Conservation (phyloP, 2,329 filamentous ascomycete genomes). For the Phialemonium atrogriseum region DNA sequence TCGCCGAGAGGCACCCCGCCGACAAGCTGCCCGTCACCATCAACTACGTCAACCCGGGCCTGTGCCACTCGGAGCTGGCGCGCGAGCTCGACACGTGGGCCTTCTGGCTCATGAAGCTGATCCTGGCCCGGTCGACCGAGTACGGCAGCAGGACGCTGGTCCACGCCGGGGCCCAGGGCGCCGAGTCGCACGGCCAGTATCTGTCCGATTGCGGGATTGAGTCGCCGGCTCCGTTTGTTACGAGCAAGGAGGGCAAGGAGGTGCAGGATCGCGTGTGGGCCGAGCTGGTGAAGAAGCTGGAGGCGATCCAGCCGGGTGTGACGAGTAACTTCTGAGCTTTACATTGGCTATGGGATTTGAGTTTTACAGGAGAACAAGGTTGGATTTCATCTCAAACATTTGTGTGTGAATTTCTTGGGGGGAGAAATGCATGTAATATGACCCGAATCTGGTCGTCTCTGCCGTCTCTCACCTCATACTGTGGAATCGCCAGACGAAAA, state of each 20-base stretch:
- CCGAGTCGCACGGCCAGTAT: slow-evolving; percentile 31
- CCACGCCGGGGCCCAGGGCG: slow-evolving; percentile 25
- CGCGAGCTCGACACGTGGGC: slow-evolving; percentile 19
- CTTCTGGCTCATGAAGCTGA: slow-evolving; percentile 6
- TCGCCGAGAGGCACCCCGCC: slow-evolving; percentile 23
- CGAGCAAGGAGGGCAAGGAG: slow-evolving; percentile 26
- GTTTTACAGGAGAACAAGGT: no score
- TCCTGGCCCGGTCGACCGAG: slow-evolving; percentile 28
- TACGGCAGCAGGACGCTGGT: slow-evolving; percentile 30
- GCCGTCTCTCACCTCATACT: no score
- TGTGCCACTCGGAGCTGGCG: slow-evolving; percentile 32
- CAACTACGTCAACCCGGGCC: slow-evolving; percentile 30
- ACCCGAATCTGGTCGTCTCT: no score
- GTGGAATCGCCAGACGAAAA: no score
- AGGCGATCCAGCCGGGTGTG: slow-evolving; percentile 31
- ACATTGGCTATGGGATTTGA: no score
- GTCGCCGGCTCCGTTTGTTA: slow-evolving; percentile 21
- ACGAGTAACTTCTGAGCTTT: no score
- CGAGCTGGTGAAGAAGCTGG: slow-evolving; percentile 33
- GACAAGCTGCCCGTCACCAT: slow-evolving; percentile 24
- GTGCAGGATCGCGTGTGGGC: slow-evolving; percentile 28
- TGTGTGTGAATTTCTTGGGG: no score
- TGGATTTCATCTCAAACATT: no score
- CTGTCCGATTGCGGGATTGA: slow-evolving; percentile 24
- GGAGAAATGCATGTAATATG: no score